A percentile compares a stretch with the other conserved stretches of the same genome.
phyloP scores from a whole-genome alignment of 257 asterid species.

The Nicotiana tomentosiformis region DNA sequence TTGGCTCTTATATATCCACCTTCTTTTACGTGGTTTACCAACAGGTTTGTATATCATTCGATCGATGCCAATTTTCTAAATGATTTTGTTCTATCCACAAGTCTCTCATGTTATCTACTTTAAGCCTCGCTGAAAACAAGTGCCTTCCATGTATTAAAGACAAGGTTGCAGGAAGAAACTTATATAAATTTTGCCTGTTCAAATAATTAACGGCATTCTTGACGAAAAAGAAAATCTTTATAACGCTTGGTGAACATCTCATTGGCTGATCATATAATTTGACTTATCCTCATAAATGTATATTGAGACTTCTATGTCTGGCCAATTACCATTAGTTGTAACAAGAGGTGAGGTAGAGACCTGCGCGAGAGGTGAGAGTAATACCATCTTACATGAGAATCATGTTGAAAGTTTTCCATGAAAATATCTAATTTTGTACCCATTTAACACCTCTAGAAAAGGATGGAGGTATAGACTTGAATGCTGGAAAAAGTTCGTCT shows the following conservation, averaged over 20 bases:
- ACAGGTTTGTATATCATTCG: constrained; percentile 45
- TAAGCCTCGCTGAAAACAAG: background rate
- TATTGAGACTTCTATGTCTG: background rate
- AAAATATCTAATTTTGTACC: background rate
- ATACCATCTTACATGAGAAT: background rate
- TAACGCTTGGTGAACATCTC: background rate
- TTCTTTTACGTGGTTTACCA: constrained; percentile 93
- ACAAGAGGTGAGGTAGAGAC: background rate
- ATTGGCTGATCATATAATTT: background rate
- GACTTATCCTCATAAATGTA: background rate
- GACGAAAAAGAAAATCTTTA: too few species aligned
- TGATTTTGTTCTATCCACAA: background rate
- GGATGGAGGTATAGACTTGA: background rate
- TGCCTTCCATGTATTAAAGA: background rate
- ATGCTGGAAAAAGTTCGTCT: background rate
- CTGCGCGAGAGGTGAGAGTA: background rate
- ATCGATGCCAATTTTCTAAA: background rate
- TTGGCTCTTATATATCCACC: constrained; percentile 94
- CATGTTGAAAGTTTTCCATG: background rate
- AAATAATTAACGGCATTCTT: background rate
- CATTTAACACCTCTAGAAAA: background rate
- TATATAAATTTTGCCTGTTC: background rate
- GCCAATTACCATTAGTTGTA: background rate
- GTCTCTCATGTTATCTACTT: background rate
- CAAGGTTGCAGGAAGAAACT: background rate